phyloP scores from a whole-genome alignment of 2,329 filamentous ascomycete genomes.

The Teratosphaeria nubilosa region DNA sequence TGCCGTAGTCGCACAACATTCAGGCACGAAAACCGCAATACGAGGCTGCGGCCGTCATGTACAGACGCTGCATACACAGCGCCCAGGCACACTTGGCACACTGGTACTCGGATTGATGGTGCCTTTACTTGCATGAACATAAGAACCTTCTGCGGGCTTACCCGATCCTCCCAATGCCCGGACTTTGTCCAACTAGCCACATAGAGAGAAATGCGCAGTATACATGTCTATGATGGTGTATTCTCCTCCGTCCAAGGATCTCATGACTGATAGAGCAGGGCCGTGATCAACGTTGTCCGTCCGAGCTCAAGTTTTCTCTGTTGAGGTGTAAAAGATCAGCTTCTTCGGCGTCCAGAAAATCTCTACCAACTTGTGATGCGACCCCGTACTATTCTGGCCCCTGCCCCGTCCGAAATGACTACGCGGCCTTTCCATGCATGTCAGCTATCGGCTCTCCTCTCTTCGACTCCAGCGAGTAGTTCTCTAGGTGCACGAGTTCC shows the following conservation, averaged over 20 bases:
- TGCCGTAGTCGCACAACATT: not conserved
- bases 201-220: no score
- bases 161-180: not conserved
- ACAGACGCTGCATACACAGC: no score
- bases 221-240: not conserved
- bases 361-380: not conserved
- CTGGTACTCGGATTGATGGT: not conserved
- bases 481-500: not conserved
- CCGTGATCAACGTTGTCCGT: not conserved
- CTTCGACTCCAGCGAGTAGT: not conserved
- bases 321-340: no score
- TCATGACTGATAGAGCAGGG: not conserved
- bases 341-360: no score
- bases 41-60: not conserved
- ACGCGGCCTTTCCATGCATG: not conserved
- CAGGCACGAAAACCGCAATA: not conserved
- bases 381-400: not conserved
- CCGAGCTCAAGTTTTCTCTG: no score
- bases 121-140: not conserved
- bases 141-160: not conserved
- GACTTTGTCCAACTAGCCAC: not conserved
- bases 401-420: not conserved
- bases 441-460: constrained; percentile 1
- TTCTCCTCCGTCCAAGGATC: not conserved
- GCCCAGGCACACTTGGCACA: not conserved